Conservation (phyloP, 1,139 yeast genomes). For the Suhomyces bolitotheri region DNA sequence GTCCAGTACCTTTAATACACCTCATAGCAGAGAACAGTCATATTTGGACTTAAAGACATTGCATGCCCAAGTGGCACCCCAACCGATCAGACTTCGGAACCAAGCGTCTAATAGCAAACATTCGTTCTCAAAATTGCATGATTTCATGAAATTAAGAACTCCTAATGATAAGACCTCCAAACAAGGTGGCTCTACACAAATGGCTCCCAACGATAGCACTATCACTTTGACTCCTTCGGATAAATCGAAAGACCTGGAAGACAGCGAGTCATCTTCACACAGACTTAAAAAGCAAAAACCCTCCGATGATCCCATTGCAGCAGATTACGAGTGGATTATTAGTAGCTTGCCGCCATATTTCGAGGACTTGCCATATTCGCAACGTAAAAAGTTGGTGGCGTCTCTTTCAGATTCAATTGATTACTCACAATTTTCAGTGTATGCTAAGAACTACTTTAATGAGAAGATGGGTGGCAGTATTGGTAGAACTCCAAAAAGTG, state of each 20-base stretch:
- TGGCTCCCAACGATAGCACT: slow-evolving; percentile 7
- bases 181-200: slow-evolving; percentile 5
- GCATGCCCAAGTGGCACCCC: slow-evolving; percentile 51
- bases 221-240: slow-evolving; percentile 13
- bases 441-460: slow-evolving; percentile 37
- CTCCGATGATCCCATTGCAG: slow-evolving; percentile 21
- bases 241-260: slow-evolving; percentile 4
- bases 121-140: slow-evolving; percentile 29
- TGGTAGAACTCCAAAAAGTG: slow-evolving; percentile 23
- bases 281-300: slow-evolving; percentile 26
- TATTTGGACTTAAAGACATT: slow-evolving; percentile 45
- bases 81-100: slow-evolving; percentile 32
- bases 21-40: slow-evolving; percentile 35
- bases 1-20: slow-evolving; percentile 26
- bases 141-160: slow-evolving; percentile 29
- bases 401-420: slow-evolving; percentile 59
- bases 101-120: slow-evolving; percentile 16
- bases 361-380: slow-evolving; percentile 66
- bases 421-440: slow-evolving; percentile 47
- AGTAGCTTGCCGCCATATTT: slow-evolving; percentile 60
- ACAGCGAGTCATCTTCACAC: slow-evolving; percentile 13
- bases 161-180: slow-evolving; percentile 15
- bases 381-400: slow-evolving; percentile 57
- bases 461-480: slow-evolving; percentile 19
- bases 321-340: slow-evolving; percentile 38